Evolutionary conservation across 2,329 filamentous ascomycete genomes (phyloP).

Genomic region (Aspergillus calidoustus): DNA sequence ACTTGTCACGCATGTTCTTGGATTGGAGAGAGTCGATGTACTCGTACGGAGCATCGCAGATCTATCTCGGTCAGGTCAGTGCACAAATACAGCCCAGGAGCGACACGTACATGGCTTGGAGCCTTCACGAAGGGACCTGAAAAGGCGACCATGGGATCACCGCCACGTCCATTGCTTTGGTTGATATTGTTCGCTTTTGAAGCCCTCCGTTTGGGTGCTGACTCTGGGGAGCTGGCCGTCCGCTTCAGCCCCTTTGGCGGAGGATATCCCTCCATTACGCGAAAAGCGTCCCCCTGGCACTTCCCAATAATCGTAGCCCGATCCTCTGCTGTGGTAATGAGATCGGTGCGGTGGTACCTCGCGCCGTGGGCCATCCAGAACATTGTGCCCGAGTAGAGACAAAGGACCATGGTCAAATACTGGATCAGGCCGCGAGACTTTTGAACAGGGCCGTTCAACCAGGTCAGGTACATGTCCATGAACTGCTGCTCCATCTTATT

Average conservation of each 20-base stretch:
- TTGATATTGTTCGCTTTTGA: neutral
- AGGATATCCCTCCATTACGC: conserved; percentile 1
- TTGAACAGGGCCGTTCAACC: neutral
- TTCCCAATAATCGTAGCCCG: neutral
- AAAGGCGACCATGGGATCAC: neutral
- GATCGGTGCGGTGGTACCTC: neutral
- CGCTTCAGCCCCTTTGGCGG: neutral
- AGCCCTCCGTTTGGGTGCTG: neutral
- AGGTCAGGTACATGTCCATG: neutral
- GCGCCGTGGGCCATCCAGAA: conserved; percentile 1
- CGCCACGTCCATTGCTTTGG: neutral
- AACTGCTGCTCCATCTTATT: neutral
- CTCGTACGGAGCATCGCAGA: conserved; percentile 6
- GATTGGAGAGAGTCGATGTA: conserved; percentile 41
- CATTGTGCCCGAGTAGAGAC: neutral
- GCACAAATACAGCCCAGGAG: neutral
- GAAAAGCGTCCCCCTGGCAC: neutral
- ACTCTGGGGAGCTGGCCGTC: neutral
- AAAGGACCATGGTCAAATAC: neutral
- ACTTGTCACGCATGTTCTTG: conserved; percentile 41
- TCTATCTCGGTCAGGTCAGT: neutral
- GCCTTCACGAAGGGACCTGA: neutral
- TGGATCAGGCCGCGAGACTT: neutral
- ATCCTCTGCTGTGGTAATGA: neutral
- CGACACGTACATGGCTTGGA: neutral